Base-by-base conservation (phyloP, 176 grass and related monocot genomes). In the Cenchrus americanus region DNA sequence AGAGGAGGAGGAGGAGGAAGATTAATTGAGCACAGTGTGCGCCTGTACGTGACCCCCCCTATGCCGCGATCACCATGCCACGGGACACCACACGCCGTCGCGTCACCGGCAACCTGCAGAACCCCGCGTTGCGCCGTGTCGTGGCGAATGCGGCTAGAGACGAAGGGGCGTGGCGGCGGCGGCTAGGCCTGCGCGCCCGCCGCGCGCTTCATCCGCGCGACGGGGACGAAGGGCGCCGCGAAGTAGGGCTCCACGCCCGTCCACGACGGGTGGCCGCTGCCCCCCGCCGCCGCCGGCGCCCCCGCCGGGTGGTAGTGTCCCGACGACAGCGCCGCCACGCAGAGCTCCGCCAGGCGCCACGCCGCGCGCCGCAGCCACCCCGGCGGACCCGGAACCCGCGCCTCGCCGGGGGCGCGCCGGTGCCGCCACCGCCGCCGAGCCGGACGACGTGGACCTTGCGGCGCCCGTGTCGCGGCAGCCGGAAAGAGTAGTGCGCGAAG, bases 371-470 rank as follows among this genome's bases (percentile, higher is more conserved):
- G 57, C 44, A 90, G 82, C 78, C 85, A 85, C 14, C 68, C 68
- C 0, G n/a, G n/a, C 85, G 77, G 50, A 93, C 63, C 5, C 79
- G 40, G 62, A 66, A 69, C 21, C 76, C 76, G 17, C 73, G 78
- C 22, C 27, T n/a, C 14, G 30, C 27, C 71, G 48, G 8, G 14
- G 14, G 18, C 61, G 47, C 27, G 8, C 43, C 23, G 9, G 69
- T 47, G 42, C 55, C 32, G 18, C 3, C 57, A 21, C 51, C 66
- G 49, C 86, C 41, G 62, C 88, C 91, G 44, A 93, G 91, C 0
- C 88, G 91, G 60, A 93, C 86, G 30, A 90, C 78, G 69, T 46
- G 82, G 47, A 90, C 65, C 83, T 86, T 90, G 5, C 81, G 91
- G 40, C 91, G 75, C 2, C 66, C 68, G 23, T 72, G 83, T 27